Evolutionary conservation across 2,329 filamentous ascomycete genomes (phyloP).

Genomic region (Juglanconis oblonga): DNA sequence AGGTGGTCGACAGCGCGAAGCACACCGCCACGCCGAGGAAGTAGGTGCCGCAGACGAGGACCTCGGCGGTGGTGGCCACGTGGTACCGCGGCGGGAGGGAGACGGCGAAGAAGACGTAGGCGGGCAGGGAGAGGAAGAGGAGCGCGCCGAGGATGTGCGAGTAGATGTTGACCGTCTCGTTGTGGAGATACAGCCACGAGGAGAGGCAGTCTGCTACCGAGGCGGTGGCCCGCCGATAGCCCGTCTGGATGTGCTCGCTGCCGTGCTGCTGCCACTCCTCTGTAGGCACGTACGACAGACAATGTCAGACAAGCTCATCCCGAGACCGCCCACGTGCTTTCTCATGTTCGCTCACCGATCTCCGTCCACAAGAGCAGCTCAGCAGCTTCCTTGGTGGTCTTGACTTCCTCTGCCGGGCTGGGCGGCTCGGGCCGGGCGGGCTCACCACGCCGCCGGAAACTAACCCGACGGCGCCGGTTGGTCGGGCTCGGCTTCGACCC

Average conservation of each 20-base stretch:
- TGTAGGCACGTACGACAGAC: background rate
- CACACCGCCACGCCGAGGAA: conserved; percentile 43
- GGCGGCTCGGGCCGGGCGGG: background rate
- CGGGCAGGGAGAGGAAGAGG: conserved; percentile 36
- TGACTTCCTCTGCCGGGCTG: background rate
- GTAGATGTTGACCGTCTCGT: conserved; percentile 41
- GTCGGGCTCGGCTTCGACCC: background rate
- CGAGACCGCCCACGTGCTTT: too few species aligned
- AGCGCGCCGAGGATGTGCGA: conserved; percentile 41
- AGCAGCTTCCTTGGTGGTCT: background rate
- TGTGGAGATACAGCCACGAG: conserved; percentile 28
- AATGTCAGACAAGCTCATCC: background rate
- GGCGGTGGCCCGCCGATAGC: conserved; percentile 27
- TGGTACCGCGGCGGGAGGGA: conserved; percentile 33
- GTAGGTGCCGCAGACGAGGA: conserved; percentile 40
- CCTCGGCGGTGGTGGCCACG: conserved; percentile 33
- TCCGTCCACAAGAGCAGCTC: background rate
- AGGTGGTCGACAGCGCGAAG: conserved; percentile 47
- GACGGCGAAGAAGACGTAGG: conserved; percentile 29
- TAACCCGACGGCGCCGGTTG: background rate
- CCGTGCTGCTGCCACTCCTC: conserved; percentile 24
- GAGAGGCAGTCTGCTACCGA: conserved; percentile 24
- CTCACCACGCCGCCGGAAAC: background rate
- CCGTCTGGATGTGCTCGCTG: conserved; percentile 33
- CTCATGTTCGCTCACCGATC: background rate